phyloP scores from a whole-genome alignment of 1,284 basidiomycete genomes.

The Mycena citricolor region DNA sequence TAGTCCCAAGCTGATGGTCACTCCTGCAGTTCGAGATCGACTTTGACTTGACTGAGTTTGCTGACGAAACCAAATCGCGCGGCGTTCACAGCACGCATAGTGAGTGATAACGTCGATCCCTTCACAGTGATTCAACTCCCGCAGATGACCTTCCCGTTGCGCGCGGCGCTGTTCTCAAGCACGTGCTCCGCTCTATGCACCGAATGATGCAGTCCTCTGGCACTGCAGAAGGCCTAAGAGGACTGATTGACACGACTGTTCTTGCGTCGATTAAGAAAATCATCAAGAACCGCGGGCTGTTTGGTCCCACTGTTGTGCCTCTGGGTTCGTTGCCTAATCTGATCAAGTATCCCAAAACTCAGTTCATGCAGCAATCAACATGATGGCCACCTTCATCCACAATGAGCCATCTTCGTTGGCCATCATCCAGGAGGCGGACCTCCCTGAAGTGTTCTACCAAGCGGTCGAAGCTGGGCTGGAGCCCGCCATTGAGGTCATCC shows the following conservation, averaged over 20 bases:
- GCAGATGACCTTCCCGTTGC: conserved; percentile 65
- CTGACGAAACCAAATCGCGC: conserved; percentile 41
- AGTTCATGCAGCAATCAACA: conserved; percentile 76
- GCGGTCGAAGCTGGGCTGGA: conserved; percentile 86
- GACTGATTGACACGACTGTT: conserved; percentile 90
- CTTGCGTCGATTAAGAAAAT: conserved; percentile 87
- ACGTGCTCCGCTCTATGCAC: conserved; percentile 90
- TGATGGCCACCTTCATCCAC: conserved; percentile 98
- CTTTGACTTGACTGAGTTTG: conserved; percentile 60
- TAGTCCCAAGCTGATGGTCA: conserved; percentile 10
- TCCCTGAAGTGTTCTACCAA: conserved; percentile 89
- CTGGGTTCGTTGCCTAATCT: conserved; percentile 51
- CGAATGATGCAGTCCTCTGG: conserved; percentile 97
- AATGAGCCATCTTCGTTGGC: conserved; percentile 96
- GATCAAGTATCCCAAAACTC: conserved; percentile 7
- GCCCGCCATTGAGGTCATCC: conserved; percentile 87
- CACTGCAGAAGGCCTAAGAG: conserved; percentile 91
- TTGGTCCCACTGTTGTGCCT: conserved; percentile 86
- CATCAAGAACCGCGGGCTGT: conserved; percentile 78
- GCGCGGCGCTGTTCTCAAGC: conserved; percentile 78
- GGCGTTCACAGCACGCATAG: conserved; percentile 60
- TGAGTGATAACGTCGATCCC: conserved; percentile 30
- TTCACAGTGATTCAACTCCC: conserved; percentile 8
- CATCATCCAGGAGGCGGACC: conserved; percentile 88
- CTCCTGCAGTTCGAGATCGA: conserved; percentile 67